Evolutionary conservation across 1,139 yeast genomes (phyloP).

Genomic region (Lodderomyces margitis): DNA sequence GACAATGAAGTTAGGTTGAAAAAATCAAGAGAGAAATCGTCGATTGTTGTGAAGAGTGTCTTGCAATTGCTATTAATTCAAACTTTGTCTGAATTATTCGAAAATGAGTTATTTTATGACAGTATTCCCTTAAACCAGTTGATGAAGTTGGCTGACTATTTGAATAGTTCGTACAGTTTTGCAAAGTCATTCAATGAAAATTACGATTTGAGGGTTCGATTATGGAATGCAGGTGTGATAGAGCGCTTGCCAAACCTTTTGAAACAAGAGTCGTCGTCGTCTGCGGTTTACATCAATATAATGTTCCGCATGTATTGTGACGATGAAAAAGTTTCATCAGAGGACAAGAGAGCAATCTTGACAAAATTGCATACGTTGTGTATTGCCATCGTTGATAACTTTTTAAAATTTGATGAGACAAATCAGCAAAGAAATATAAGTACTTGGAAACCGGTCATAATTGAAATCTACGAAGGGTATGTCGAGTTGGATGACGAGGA

Average conservation of each 20-base stretch:
- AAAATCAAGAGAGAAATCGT: constrained; percentile 57
- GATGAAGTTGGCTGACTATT: constrained; percentile 54
- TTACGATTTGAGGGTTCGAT: constrained; percentile 76
- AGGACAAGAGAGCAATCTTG: constrained; percentile 43
- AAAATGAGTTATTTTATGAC: constrained; percentile 66
- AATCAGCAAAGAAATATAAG: constrained; percentile 76
- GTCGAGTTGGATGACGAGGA: constrained; percentile 75
- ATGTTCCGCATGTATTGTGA: constrained; percentile 81
- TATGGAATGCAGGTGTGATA: constrained; percentile 91
- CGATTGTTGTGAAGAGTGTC: constrained; percentile 89
- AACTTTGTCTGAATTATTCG: constrained; percentile 75
- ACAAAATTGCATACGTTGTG: constrained; percentile 68
- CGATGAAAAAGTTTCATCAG: constrained; percentile 44
- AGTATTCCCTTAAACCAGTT: constrained; percentile 66
- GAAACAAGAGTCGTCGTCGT: constrained; percentile 88
- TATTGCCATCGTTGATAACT: constrained; percentile 65
- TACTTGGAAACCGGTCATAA: constrained; percentile 91
- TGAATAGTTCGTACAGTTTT: constrained; percentile 73
- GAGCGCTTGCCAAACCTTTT: constrained; percentile 88
- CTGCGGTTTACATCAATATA: constrained; percentile 81
- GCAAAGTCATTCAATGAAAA: constrained; percentile 87
- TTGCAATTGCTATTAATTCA: constrained; percentile 88
- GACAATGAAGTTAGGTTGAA: constrained; percentile 27
- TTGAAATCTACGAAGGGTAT: constrained; percentile 81
- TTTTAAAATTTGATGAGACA: constrained; percentile 67